Evolutionary conservation across 2,329 filamentous ascomycete genomes (phyloP).

Genomic region (Aureobasidium sp.): DNA sequence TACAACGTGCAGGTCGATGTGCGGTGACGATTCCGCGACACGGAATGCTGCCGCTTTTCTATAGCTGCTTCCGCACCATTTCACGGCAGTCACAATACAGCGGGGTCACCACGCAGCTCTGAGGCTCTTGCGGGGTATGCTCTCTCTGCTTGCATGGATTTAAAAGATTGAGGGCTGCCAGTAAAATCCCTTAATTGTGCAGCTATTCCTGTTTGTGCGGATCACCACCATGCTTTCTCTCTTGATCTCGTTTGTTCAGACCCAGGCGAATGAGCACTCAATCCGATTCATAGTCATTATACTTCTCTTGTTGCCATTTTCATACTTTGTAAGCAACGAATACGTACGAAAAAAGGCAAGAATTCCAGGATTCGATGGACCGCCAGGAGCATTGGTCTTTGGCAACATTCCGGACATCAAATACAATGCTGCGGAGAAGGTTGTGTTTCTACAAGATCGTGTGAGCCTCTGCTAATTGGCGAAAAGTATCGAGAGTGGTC

Average conservation of each 20-base stretch:
- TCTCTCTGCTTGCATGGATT: background rate
- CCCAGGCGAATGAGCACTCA: conserved; percentile 13
- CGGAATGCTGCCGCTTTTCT: background rate
- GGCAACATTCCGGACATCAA: conserved; percentile 37
- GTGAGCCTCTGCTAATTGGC: conserved; percentile 19
- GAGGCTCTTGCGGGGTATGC: background rate
- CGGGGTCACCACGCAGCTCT: background rate
- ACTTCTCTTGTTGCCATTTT: conserved; percentile 25
- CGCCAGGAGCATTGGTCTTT: conserved; percentile 32
- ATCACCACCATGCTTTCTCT: conserved; percentile 14
- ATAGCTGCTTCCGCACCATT: background rate
- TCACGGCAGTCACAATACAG: background rate
- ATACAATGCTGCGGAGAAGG: conserved; percentile 16
- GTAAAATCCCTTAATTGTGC: background rate
- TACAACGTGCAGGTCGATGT: background rate
- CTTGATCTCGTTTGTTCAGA: conserved; percentile 13
- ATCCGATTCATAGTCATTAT: conserved; percentile 12
- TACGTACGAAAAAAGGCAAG: conserved; percentile 28
- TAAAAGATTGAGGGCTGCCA: background rate
- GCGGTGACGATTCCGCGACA: background rate
- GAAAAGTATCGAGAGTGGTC: conserved; percentile 38
- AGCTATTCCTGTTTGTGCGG: background rate
- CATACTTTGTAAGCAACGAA: conserved; percentile 32
- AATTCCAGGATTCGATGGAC: conserved; percentile 32
- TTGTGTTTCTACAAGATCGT: background rate